Base-by-base conservation (phyloP, 202 grass and related monocot species). In the Brachypodium distachyon region DNA sequence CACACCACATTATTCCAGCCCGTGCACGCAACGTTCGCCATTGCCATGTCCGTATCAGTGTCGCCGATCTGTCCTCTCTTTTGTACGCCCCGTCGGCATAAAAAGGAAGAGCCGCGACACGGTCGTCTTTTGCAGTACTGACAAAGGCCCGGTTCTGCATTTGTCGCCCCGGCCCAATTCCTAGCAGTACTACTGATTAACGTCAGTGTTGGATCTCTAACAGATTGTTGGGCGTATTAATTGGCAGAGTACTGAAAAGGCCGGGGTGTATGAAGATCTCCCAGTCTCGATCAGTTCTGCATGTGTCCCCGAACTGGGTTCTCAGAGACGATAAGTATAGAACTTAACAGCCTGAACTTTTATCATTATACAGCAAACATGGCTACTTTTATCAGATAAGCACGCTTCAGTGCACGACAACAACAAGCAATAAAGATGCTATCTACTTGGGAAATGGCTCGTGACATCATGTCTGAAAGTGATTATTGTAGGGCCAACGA, bases 401-500 rank as follows among this genome's bases (percentile, higher is more conserved):
- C 13, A 54, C 27, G 33, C 21, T 13, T 37, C 31, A 54, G 51
- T 21, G 10, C 21, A 6, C 21, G 51, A 12, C 51, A 54, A 23
- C 11, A 25, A 52, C 59, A 12, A 56, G 27, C 67, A 63, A n/a
- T 36, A 14, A 36, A 39, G 44, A 76, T 70, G 54, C 62, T 75
- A 74, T 44, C 72, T 14, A 37, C 74, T 26, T 82, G 23, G 79
- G 73, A 47, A 82, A 82, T 47, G 57, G 49, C 32, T 84, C 27
- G 29, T 66, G 65, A 65, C 12, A 21, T 56, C 72, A 48, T 5
- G 48, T 33, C 61, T 47, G 46, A 19, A 58, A 48, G 31, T 57
- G 78, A 77, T 72, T 19, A 69, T 36, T 17, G 65, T 82, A 82
- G 84, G 84, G 73, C 40, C 79, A n/a, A 42, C 36, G 79, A 82